These are phyloP conservation scores for Coemansia sp. DNA, from an alignment of 192 early-diverging fungal genomes.

Conservation along the genomic window DNA sequence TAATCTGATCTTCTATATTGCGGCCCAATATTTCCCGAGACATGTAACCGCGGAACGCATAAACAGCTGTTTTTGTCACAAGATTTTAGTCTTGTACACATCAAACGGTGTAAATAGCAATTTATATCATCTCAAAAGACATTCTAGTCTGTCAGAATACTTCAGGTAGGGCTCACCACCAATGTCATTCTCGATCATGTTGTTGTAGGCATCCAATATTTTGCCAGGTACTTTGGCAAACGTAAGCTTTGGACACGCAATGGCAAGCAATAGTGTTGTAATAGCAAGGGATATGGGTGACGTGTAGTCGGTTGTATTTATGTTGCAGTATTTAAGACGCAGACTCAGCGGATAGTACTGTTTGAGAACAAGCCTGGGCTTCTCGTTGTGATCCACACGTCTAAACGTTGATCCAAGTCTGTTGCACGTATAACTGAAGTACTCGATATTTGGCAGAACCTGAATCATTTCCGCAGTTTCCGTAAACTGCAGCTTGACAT, in stretches of 20 bases:
- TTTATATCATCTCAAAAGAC: neutral
- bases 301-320: neutral
- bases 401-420: neutral
- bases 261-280: neutral
- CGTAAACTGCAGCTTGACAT: neutral
- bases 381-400: neutral
- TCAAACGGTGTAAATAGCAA: no score
- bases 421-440: neutral
- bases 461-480: neutral
- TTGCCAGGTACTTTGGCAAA: neutral
- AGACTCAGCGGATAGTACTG: neutral
- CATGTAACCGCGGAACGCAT: no score
- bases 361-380: neutral
- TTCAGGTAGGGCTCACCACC: neutral
- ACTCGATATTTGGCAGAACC: neutral
- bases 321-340: neutral
- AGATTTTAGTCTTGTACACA: no score
- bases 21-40: no score
- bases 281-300: neutral
- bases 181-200: neutral
- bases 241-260: neutral
- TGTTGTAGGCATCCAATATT: neutral
- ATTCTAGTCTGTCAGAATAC: neutral
- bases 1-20: no score
- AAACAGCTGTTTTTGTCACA: no score